These are phyloP conservation scores for Metarhizium guizhouense DNA, from an alignment of 2,329 filamentous ascomycete species.

Conservation along the genomic window DNA sequence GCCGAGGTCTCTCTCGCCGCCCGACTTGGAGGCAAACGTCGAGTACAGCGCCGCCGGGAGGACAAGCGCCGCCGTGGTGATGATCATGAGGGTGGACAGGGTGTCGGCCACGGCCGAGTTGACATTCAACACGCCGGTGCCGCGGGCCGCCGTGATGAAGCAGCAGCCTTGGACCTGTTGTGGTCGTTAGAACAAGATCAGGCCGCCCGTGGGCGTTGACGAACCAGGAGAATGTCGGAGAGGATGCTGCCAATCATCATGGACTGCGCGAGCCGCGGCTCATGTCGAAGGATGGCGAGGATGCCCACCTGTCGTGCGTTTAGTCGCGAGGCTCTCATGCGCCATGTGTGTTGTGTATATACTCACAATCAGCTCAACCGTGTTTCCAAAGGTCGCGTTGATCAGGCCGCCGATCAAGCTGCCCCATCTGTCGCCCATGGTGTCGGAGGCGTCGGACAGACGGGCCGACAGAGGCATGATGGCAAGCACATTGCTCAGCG, in stretches of 20 bases:
- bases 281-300: conserved; percentile 8
- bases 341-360: no score
- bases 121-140: conserved; percentile 9
- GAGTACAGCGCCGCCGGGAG: conserved; percentile 10
- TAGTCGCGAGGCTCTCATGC: background rate
- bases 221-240: conserved; percentile 10
- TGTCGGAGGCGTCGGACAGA: conserved; percentile 9
- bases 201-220: background rate
- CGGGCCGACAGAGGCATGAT: conserved; percentile 10
- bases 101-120: conserved; percentile 10
- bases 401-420: conserved; percentile 8
- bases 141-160: conserved; percentile 9
- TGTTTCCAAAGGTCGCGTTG: conserved; percentile 11
- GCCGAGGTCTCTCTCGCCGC: background rate
- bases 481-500: conserved; percentile 7
- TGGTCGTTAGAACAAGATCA: background rate
- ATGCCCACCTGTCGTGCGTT: conserved; percentile 6
- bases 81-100: conserved; percentile 10
- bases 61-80: conserved; percentile 10
- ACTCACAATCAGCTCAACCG: conserved; percentile 10
- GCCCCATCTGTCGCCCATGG: conserved; percentile 8
- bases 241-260: conserved; percentile 12
- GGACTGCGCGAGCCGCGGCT: conserved; percentile 9
- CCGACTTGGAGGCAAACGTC: background rate
- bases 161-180: conserved; percentile 9